Evolutionary conservation across 2,329 filamentous ascomycete species (phyloP), one percentile per base, ranked within the genome.

Genomic region (Chaetomium globosum): DNA sequence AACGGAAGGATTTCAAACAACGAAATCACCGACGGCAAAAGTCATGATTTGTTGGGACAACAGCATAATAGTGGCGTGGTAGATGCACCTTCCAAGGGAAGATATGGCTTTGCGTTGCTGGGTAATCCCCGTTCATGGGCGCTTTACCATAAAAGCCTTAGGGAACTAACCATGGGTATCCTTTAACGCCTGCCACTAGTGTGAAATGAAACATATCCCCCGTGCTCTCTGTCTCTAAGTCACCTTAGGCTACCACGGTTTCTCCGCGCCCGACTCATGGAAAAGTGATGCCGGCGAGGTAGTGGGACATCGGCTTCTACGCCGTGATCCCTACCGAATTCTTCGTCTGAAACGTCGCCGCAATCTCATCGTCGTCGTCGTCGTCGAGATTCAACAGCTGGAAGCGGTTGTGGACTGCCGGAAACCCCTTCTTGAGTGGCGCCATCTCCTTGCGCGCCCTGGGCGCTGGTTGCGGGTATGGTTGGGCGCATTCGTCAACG

Each of bases 401-500:
- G 74, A 90, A 91, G 6, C 87, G 84, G 72, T 91, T 91, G 62
- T 80, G 73, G 62, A 80, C 73, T 16, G 79, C 73, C 53, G 75
- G 75, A 54, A 76, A 72, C 1, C 59, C 30, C 69, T 77, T 80
- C 65, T 78, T 80, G n/a, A 74, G 67, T 13, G 69, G 67, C 12
- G 71, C 58, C 23, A 69, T 70, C 23, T 75, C 72, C 48, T 72
- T 75, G 23, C 68, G 72, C 26, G 67, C 57, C 59, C 64, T 66
- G 69, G 75, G 52, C 4, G 70, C 60, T 5, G 70, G 65, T 9
- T 64, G 64, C 51, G 80, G 74, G 56, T 89, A 75, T 0, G 87
- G 82, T 63, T 84, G 82, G 46, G 85, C 84, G 73, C 92, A 96
- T 70, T 93, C 90, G 71, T 96, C 92, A 0, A 79, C 76, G 67